Percentiles rank a stretch among this genome's conserved stretches.
Conservation (phyloP, 345 rosid species). For the Chamaenerion angustifolium region DNA sequence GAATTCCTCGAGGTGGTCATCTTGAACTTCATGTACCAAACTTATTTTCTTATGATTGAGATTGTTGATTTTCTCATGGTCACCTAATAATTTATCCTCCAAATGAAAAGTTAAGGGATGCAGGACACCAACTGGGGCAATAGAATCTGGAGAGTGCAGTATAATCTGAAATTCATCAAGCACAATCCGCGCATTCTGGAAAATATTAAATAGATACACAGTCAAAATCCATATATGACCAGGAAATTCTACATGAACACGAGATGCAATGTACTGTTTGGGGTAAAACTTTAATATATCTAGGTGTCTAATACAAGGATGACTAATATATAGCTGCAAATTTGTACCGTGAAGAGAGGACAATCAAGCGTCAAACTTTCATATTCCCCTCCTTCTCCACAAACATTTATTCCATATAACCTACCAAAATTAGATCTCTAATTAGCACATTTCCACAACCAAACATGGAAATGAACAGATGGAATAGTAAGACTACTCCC, state of each 20-base stretch:
- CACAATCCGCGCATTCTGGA: constrained; percentile 69
- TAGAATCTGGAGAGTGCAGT: constrained; percentile 70
- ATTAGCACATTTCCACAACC: not conserved
- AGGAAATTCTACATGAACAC: too few relatives aligned
- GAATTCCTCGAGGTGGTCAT: constrained; percentile 21
- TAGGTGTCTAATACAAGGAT: too few relatives aligned
- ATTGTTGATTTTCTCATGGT: constrained; percentile 8
- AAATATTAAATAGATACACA: constrained; percentile 2
- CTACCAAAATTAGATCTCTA: constrained; percentile 20
- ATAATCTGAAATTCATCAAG: constrained; percentile 69
- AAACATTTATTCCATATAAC: constrained; percentile 79
- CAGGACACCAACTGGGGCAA: constrained; percentile 90
- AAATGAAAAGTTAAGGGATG: constrained; percentile 68
- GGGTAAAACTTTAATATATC: too few relatives aligned
- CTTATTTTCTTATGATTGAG: constrained; percentile 19
- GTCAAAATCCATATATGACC: not conserved
- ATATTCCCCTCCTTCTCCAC: constrained; percentile 99
- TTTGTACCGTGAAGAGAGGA: constrained; percentile 72
- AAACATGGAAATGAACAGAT: not conserved
- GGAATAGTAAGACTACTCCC: constrained; percentile 1
- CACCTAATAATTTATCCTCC: constrained; percentile 37
- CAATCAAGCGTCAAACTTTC: constrained; percentile 93
- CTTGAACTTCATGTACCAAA: constrained; percentile 54
- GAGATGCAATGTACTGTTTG: too few relatives aligned
- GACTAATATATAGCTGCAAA: not conserved